Evolutionary conservation across 495 filamentous ascomycete species (phyloP).

Genomic region (Aspergillus haitiensis): DNA sequence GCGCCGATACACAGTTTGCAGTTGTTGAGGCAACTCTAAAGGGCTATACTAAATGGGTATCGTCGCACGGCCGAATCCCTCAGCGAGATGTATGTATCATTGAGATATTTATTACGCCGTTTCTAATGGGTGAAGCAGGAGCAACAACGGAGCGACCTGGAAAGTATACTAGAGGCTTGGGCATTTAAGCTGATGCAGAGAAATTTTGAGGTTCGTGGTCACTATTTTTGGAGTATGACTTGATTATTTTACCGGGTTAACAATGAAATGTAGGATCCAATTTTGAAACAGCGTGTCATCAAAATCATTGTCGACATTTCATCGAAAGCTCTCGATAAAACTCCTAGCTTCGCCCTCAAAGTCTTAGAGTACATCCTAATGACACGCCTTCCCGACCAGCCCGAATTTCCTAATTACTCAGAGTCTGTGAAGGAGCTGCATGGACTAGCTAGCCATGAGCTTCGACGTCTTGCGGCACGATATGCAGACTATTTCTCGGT

Average conservation of each 20-base stretch:
- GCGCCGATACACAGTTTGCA: constrained; percentile 83
- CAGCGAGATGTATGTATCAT: constrained; percentile 51
- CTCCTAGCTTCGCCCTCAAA: constrained; percentile 75
- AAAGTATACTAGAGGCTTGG: constrained; percentile 75
- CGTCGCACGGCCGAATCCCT: constrained; percentile 51
- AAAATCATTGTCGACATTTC: constrained; percentile 85
- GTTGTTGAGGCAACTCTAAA: constrained; percentile 90
- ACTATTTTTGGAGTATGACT: neutral
- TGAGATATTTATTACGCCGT: neutral
- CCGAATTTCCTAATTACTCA: constrained; percentile 68
- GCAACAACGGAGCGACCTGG: constrained; percentile 60
- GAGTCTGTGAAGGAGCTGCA: constrained; percentile 93
- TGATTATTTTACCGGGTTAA: constrained; percentile 2
- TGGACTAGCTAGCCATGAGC: constrained; percentile 74
- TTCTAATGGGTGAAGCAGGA: constrained; percentile 44
- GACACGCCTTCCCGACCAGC: constrained; percentile 68
- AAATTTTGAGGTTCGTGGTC: constrained; percentile 63
- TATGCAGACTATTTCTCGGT: constrained; percentile 86
- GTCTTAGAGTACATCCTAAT: constrained; percentile 88
- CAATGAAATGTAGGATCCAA: constrained; percentile 62
- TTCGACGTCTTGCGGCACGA: constrained; percentile 83
- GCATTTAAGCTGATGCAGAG: constrained; percentile 70
- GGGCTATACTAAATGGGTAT: constrained; percentile 81
- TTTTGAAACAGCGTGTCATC: constrained; percentile 79
- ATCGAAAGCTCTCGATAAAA: constrained; percentile 74